Evolutionary conservation across 2,329 filamentous ascomycete species (phyloP), one percentile per base, ranked within the genome.

Genomic region (Talaromyces sp.): DNA sequence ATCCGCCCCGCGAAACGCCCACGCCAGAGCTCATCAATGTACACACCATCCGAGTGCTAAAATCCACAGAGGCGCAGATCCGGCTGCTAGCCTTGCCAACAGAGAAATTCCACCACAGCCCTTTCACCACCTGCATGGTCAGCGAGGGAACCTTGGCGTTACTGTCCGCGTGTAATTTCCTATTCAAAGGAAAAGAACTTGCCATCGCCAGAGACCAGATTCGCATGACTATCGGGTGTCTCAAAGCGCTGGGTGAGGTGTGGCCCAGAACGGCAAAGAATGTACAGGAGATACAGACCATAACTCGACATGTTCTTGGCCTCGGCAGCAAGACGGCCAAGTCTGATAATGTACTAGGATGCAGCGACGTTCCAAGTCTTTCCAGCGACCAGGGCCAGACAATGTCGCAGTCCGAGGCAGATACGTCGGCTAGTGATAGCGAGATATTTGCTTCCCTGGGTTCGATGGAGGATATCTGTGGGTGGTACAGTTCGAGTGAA

Each of bases 101-200:
- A 0, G 64, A 64, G 2, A 68, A 67, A 13, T 77, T 76, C 44
- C 62, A 69, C 51, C 77, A 80, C 59, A 74, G 70, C 0, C 78
- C 78, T 0, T 80, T 80, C 47, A 68, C 67, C 0, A 76, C 73
- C 0, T 80, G 78, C 66, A 79, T 79, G 75, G 63, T 77, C 13
- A 76, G 70, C 47, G 72, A 73, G 19, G 77, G 73, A 0, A 75
- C 72, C 0, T 65, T 79, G 25, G 59, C 59, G 4, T 15, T 61
- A 28, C 47, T 61, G 0, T 77, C 77, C 0, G 77, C 77, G 2
- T 79, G 76, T 62, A 71, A 68, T 15, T 74, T 69, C 57, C 56
- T 75, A 7, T 62, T 78, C n/a, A 67, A 66, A 8, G 73, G 70
- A 0, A 66, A 67, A 28, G 68, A 75, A 17, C 63, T 78, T 5